A percentile compares a stretch with the other conserved stretches of the same genome.
Evolutionary conservation across 768 basidiomycete species (phyloP).

Genomic region (Calocybe cyanea): DNA sequence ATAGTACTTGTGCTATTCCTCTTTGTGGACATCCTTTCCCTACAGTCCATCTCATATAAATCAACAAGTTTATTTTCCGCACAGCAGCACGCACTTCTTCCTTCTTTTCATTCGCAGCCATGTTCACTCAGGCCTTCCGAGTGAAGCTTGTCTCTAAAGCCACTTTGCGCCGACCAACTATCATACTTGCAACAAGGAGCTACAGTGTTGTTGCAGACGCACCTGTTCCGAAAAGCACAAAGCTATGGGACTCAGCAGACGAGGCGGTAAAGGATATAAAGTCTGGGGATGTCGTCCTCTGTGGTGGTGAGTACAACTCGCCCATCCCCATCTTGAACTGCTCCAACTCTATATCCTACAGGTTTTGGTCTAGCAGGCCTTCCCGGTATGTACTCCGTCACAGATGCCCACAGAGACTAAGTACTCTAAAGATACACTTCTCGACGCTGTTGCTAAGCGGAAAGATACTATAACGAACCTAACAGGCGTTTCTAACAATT

Average conservation of each 20-base stretch:
- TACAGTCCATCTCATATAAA: conserved; percentile 1
- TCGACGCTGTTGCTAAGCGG: conserved; percentile 70
- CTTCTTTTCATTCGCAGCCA: conserved; percentile 1
- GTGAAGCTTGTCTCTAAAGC: conserved; percentile 15
- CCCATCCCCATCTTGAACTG: background rate
- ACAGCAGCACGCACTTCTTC: background rate
- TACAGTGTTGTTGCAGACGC: conserved; percentile 32
- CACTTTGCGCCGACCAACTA: conserved; percentile 18
- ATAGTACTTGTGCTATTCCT: no score
- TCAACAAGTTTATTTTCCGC: background rate
- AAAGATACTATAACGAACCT: conserved; percentile 63
- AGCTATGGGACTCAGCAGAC: conserved; percentile 81
- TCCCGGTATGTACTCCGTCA: conserved; percentile 49
- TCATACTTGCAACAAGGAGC: conserved; percentile 18
- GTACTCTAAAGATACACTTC: conserved; percentile 63
- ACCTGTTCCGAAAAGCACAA: conserved; percentile 37
- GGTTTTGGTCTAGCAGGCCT: conserved; percentile 91
- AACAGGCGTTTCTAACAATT: conserved; percentile 88
- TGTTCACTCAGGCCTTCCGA: conserved; percentile 22
- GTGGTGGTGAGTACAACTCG: conserved; percentile 61
- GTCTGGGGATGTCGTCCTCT: conserved; percentile 74
- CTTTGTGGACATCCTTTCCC: conserved; percentile 1
- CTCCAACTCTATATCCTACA: conserved; percentile 21
- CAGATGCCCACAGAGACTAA: background rate
- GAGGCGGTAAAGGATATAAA: conserved; percentile 82